These are phyloP conservation scores for Paramicrosporidium saccamoebae DNA, from an alignment of 371 early-diverging fungal species.

Conservation along the genomic window DNA sequence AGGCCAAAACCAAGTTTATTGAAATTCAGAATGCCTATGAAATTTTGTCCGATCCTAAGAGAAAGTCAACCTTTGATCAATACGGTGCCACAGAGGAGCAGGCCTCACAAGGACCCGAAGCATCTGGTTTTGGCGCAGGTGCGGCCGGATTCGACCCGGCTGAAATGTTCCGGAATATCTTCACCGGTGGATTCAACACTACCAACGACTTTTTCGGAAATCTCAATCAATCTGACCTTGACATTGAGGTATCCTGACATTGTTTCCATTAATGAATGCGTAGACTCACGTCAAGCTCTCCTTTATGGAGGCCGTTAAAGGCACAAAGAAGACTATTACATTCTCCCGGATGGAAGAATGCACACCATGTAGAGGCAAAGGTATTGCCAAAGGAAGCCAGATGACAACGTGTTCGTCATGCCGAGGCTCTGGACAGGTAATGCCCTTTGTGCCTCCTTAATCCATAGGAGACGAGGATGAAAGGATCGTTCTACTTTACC, in stretches of 20 bases:
- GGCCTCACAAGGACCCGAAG: conserved; percentile 2
- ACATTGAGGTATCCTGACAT: background rate
- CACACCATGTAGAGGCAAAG: conserved; percentile 34
- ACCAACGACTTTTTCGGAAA: background rate
- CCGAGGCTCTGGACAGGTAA: conserved; percentile 45
- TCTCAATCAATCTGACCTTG: background rate
- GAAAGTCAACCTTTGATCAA: conserved; percentile 58
- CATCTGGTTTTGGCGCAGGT: conserved; percentile 7
- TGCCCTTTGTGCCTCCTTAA: too few species aligned
- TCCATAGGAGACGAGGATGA: too few species aligned
- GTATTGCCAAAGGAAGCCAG: conserved; percentile 31
- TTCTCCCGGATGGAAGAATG: conserved; percentile 26
- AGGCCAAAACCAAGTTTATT: conserved; percentile 69
- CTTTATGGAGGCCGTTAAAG: conserved; percentile 68
- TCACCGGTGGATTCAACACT: conserved; percentile 15
- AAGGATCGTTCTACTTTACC: conserved; percentile 53
- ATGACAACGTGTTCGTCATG: conserved; percentile 28
- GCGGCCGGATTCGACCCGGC: conserved; percentile 15
- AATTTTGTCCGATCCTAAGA: conserved; percentile 55
- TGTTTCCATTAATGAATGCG: background rate
- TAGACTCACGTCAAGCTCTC: conserved; percentile 15
- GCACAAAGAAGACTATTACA: conserved; percentile 18
- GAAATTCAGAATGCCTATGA: conserved; percentile 86
- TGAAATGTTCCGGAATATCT: conserved; percentile 28
- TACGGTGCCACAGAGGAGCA: conserved; percentile 24